A percentile compares a stretch with the other conserved stretches of the same genome.
phyloP scores from a whole-genome alignment of 805 yeast genomes.

The Blastobotrys mokoenaii region DNA sequence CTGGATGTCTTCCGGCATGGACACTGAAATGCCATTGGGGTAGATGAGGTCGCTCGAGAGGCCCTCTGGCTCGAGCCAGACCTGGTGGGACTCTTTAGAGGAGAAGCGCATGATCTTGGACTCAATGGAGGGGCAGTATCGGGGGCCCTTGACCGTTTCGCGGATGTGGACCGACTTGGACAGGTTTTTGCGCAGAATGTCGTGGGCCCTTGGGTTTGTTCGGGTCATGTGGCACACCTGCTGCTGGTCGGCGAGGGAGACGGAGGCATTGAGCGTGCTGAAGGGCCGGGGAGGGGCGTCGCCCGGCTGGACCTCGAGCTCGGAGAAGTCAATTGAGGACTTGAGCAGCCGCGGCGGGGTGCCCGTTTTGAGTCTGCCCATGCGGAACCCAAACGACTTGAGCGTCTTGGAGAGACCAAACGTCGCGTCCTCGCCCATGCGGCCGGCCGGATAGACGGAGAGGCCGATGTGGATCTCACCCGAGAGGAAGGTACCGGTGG shows the following conservation, averaged over 20 bases:
- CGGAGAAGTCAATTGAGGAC: constrained; percentile 57
- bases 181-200: constrained; percentile 57
- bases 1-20: constrained; percentile 95
- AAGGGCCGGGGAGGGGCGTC: constrained; percentile 84
- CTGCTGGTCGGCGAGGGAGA: constrained; percentile 49
- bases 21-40: constrained; percentile 93
- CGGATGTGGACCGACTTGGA: constrained; percentile 82
- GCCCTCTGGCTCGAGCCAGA: constrained; percentile 98
- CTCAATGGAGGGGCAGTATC: constrained; percentile 96
- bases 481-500: constrained; percentile 92
- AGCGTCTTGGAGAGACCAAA: constrained; percentile 81
- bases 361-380: constrained; percentile 92
- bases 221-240: constrained; percentile 66
- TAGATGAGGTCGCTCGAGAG: constrained; percentile 77
- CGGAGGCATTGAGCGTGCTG: constrained; percentile 71
- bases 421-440: constrained; percentile 89
- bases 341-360: constrained; percentile 87
- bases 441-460: constrained; percentile 74
- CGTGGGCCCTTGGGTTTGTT: constrained; percentile 71
- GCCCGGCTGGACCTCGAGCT: constrained; percentile 64
- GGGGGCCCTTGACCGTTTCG: constrained; percentile 91
- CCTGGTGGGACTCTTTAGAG: constrained; percentile 64
- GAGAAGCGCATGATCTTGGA: constrained; percentile 76
- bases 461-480: constrained; percentile 93
- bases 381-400: constrained; percentile 56